Base-by-base conservation (phyloP, 208 protist species). In the Acanthamoeba divionensis region DNA sequence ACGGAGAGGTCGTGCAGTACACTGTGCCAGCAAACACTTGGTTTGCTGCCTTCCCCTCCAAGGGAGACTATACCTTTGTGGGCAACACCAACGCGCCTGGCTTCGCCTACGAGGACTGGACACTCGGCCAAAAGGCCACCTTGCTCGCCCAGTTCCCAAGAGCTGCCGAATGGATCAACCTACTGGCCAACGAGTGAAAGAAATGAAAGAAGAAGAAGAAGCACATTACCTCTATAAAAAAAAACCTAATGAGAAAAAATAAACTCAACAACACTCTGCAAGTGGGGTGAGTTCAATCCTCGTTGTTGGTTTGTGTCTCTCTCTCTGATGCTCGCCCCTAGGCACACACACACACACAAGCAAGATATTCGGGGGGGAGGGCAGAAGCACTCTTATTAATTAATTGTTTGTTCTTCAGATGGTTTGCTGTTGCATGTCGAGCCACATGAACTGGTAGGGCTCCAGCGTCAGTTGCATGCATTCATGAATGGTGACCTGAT, bases 381-480 rank as follows among this genome's bases (percentile, higher is more conserved):
- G 29, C 4, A 33, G 26, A 33, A 63, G 55, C 55, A 4, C 29
- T 33, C 29, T 33, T 36, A 29, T 63, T 21, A n/a, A 4, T 63
- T 36, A 6, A 6, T 63, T 36, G 1, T 36, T 36, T 33, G 29
- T 63, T 63, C 29, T 33, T 73, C 65, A 73, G 48, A 29, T 52
- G 13, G 21, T 8, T 21, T 52, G 41, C 41, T 15, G 12, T n/a
- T 38, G 48, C 12, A 90, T 26, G 50, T 91, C 60, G 67, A 91
- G 60, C 87, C 87, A 91, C 29, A 86, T 52, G 87, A 91, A 91
- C 41, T 80, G 73, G 66, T 82, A 91, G n/a, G 87, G 87, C 47
- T 45, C 67, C 3, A 91, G 87, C 31, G 18, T 41, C 10, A 60
- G 67, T 24, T 55, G 36, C 10, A 91, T 33, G 7, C 41, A 54